Percentiles rank a stretch among this genome's conserved stretches.
These are phyloP conservation scores for Starmerella scarabaei DNA, from an alignment of 805 yeast genomes.

Conservation along the genomic window DNA sequence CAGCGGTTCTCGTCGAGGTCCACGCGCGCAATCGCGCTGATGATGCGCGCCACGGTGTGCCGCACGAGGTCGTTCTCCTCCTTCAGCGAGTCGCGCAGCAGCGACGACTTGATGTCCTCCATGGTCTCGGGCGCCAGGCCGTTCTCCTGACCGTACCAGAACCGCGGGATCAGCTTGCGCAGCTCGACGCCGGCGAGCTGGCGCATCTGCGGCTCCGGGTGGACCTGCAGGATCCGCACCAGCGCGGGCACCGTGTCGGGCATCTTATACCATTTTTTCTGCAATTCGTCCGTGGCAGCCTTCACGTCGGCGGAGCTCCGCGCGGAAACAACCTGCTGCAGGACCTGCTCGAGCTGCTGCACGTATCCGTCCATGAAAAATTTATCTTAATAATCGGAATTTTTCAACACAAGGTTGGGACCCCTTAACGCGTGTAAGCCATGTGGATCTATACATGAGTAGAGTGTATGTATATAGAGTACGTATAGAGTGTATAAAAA, in stretches of 20 bases:
- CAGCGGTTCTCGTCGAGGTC: constrained; percentile 62
- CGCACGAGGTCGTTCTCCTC: constrained; percentile 57
- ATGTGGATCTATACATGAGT: too few relatives aligned
- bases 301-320: constrained; percentile 60
- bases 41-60: constrained; percentile 80
- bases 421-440: too few relatives aligned
- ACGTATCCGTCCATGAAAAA: constrained; percentile 25
- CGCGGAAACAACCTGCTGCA: constrained; percentile 69
- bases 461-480: too few relatives aligned
- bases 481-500: too few relatives aligned
- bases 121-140: constrained; percentile 37
- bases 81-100: constrained; percentile 54
- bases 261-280: constrained; percentile 59
- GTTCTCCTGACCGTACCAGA: constrained; percentile 41
- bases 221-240: constrained; percentile 64
- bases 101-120: constrained; percentile 49
- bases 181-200: constrained; percentile 96
- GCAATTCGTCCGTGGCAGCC: constrained; percentile 63
- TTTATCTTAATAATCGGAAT: too few relatives aligned
- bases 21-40: constrained; percentile 67
- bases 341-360: constrained; percentile 60
- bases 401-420: too few relatives aligned
- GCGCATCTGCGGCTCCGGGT: constrained; percentile 56
- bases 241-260: constrained; percentile 67
- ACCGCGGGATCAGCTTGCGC: constrained; percentile 60